Base-by-base conservation (phyloP, 176 grass and related monocot species). In the Typha latifolia region DNA sequence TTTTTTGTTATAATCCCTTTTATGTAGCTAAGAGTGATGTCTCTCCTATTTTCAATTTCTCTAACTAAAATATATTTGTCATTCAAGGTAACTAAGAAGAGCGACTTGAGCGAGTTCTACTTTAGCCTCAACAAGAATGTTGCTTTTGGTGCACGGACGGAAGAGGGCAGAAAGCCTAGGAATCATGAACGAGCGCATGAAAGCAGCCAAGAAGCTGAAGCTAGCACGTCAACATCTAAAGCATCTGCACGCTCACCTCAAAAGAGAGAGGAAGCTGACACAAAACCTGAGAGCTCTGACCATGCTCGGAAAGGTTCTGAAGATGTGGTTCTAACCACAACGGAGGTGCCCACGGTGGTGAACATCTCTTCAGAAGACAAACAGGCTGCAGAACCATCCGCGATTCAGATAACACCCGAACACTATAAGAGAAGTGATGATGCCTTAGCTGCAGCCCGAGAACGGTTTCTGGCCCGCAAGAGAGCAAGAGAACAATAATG, bases 91-190 rank as follows among this genome's bases (percentile, higher is more conserved):
- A 97, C 93, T 3, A 97, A 97, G 80, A 97, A 99, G 86, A 93
- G 74, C 77, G 89, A 99, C 51, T 50, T 99, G 66, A 99, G 89
- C 49, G 94, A 90, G 61, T 99, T 99, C 71, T 99, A 99, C 81
- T 93, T 99, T 55, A 72, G 89, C 14, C 94, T 99, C 67, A 50
- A 51, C 61, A 82, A 85, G 69, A 99, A 97, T 80, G 86, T 97
- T 66, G 94, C 94, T 78, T 89, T 92, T 18, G 94, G 94, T 69
- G 88, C 82, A 70, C 57, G 5, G 10, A 57, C 22, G 1, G 69
- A 79, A 68, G 80, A 70, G 12, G 34, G 20, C 3, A 18, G 66
- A 72, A 80, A 84, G 66, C 3, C 12, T n/a, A 67, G 66, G 9
- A 71, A 87, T 48, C 63, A 72, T 67, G 72, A 76, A 48, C 71